Conservation (phyloP, 2,329 filamentous ascomycete genomes). For the Paracoccidioides lutzii region DNA sequence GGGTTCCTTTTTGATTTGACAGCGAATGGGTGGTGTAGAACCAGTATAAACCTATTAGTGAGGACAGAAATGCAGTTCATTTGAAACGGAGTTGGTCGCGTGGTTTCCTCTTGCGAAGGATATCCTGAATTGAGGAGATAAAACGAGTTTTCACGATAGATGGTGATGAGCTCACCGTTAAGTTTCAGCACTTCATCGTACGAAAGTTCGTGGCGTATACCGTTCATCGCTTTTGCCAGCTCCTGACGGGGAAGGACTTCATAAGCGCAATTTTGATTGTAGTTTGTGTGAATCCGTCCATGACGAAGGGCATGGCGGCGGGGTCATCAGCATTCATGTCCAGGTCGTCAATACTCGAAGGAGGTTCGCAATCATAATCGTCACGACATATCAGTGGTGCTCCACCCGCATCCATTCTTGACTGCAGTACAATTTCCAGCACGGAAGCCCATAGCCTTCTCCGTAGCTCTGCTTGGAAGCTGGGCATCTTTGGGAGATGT, state of each 20-base stretch:
- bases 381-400: constrained; percentile 21
- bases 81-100: constrained; percentile 3
- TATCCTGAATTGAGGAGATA: background rate
- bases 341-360: constrained; percentile 26
- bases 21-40: constrained; percentile 9
- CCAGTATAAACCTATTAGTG: constrained; percentile 8
- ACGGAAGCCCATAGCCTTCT: constrained; percentile 33
- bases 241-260: constrained; percentile 33
- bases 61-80: constrained; percentile 6
- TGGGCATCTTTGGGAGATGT: constrained; percentile 22
- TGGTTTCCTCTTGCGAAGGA: background rate
- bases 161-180: constrained; percentile 31
- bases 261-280: constrained; percentile 38
- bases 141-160: constrained; percentile 1
- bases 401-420: constrained; percentile 23
- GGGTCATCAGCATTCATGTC: constrained; percentile 13
- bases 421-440: constrained; percentile 29
- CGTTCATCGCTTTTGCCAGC: constrained; percentile 36
- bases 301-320: constrained; percentile 17
- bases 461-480: constrained; percentile 34
- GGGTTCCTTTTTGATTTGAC: constrained; percentile 4
- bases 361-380: constrained; percentile 25
- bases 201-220: constrained; percentile 30
- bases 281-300: constrained; percentile 34
- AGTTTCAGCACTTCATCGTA: constrained; percentile 39